Conservation (phyloP, 352 stramenopile species). For the Phytophthora europaea region DNA sequence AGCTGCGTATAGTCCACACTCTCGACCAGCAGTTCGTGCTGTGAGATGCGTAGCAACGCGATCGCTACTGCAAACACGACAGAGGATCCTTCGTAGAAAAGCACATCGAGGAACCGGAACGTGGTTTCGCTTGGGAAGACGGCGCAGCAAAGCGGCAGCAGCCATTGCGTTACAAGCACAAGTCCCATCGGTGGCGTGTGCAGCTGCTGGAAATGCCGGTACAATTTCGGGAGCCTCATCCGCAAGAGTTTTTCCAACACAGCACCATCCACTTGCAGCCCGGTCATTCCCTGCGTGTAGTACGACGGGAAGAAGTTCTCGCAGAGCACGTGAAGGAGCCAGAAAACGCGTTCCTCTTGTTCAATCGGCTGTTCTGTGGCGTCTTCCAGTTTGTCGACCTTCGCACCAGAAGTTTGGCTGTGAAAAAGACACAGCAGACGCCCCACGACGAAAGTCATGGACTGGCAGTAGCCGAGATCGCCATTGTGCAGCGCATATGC, state of each 20-base stretch:
- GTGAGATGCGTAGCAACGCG: constrained; percentile 63
- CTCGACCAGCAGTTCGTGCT: constrained; percentile 61
- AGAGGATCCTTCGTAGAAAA: constrained; percentile 62
- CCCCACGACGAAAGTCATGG: constrained; percentile 91
- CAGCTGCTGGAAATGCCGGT: constrained; percentile 67
- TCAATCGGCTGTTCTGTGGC: background rate
- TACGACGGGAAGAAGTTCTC: constrained; percentile 70
- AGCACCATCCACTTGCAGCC: constrained; percentile 62
- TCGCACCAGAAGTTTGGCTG: background rate
- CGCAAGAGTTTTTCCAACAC: constrained; percentile 66
- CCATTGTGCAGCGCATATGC: constrained; percentile 86
- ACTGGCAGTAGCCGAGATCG: constrained; percentile 89
- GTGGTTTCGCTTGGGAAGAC: constrained; percentile 74
- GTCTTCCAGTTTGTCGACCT: constrained; percentile 1
- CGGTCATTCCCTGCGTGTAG: constrained; percentile 74
- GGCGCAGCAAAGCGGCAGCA: constrained; percentile 72
- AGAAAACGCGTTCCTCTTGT: constrained; percentile 68
- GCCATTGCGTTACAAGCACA: constrained; percentile 73
- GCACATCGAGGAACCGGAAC: constrained; percentile 69
- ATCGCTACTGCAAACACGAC: constrained; percentile 70
- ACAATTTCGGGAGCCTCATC: constrained; percentile 59
- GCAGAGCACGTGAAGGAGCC: constrained; percentile 64
- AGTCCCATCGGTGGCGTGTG: constrained; percentile 65
- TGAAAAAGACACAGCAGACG: constrained; percentile 75
- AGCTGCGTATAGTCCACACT: constrained; percentile 77